A percentile compares a stretch with the other conserved stretches of the same genome.
These are phyloP conservation scores for Kwoniella botswanensis DNA, from an alignment of 768 basidiomycete genomes.

Conservation along the genomic window DNA sequence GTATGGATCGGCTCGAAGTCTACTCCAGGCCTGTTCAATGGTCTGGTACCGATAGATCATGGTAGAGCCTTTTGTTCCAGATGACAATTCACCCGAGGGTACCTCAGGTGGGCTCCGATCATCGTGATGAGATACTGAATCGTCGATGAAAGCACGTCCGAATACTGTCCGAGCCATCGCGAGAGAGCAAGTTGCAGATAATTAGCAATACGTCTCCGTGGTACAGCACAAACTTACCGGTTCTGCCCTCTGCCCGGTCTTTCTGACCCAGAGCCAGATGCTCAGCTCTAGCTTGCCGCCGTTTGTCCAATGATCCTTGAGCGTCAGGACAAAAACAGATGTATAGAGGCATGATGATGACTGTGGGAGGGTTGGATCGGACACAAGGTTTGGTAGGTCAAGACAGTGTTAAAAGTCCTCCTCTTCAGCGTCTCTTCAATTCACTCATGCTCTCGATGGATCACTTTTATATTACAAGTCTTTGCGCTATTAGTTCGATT, in stretches of 20 bases:
- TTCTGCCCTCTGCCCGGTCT: not conserved
- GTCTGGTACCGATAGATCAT: slow-evolving; percentile 34
- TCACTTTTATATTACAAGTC: no score
- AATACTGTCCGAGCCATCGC: slow-evolving; percentile 32
- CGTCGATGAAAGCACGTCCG: slow-evolving; percentile 35
- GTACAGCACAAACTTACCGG: no score
- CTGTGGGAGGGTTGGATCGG: not conserved
- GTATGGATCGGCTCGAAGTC: slow-evolving; percentile 44
- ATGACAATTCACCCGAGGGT: not conserved
- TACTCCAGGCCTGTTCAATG: slow-evolving; percentile 38
- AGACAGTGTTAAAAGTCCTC: not conserved
- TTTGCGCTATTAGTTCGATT: no score
- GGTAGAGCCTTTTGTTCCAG: slow-evolving; percentile 35
- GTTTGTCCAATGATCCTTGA: slow-evolving; percentile 31
- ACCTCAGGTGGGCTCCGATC: not conserved
- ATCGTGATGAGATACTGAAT: slow-evolving; percentile 19
- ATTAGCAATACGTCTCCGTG: no score
- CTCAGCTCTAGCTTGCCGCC: slow-evolving; percentile 31
- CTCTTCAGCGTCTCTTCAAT: no score
- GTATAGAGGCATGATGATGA: slow-evolving; percentile 37
- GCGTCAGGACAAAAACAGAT: slow-evolving; percentile 44
- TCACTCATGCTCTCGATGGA: no score
- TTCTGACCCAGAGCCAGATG: slow-evolving; percentile 29
- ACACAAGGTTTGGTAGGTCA: not conserved
- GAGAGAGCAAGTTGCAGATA: not conserved